Percentiles rank a stretch among this genome's conserved stretches.
phyloP scores from a whole-genome alignment of 2,329 filamentous ascomycete genomes.

The Sodiomyces alkalinus region DNA sequence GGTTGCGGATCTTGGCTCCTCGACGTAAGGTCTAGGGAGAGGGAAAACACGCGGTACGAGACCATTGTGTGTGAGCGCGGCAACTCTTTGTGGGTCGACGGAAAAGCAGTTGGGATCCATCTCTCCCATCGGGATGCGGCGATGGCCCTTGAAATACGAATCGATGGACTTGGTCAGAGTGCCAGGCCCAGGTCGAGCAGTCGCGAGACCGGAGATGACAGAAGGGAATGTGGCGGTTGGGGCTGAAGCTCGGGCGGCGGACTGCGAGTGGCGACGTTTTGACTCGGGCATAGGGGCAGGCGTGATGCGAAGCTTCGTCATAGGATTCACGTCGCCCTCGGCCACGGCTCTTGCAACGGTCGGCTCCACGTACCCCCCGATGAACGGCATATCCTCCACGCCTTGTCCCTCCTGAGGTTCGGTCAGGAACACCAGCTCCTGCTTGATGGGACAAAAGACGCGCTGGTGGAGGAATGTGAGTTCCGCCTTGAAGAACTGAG shows the following conservation, averaged over 20 bases:
- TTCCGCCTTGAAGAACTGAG: conserved; percentile 73
- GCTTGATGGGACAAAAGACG: conserved; percentile 68
- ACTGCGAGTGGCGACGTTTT: conserved; percentile 25
- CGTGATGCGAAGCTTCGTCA: conserved; percentile 58
- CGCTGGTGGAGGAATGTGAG: conserved; percentile 88
- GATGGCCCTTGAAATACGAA: conserved; percentile 34
- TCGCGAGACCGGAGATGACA: conserved; percentile 5
- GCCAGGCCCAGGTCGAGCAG: conserved; percentile 8
- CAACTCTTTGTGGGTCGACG: conserved; percentile 31
- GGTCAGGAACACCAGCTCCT: conserved; percentile 62
- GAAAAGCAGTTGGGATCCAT: conserved; percentile 48
- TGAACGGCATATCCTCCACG: conserved; percentile 60
- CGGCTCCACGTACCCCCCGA: conserved; percentile 58
- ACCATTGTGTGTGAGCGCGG: conserved; percentile 32
- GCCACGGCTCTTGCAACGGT: conserved; percentile 62
- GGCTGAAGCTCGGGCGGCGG: conserved; percentile 6
- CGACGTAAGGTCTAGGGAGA: conserved; percentile 40
- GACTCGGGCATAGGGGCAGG: conserved; percentile 23
- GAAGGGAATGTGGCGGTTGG: conserved; percentile 4
- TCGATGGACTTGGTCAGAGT: conserved; percentile 33
- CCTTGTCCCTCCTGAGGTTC: conserved; percentile 47
- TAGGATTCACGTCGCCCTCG: conserved; percentile 71
- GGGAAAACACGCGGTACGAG: conserved; percentile 41
- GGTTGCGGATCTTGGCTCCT: conserved; percentile 12
- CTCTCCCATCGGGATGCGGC: conserved; percentile 41